Evolutionary conservation across 768 basidiomycete genomes (phyloP), one percentile per base, ranked within the genome.

Genomic region (Suillus subluteus): DNA sequence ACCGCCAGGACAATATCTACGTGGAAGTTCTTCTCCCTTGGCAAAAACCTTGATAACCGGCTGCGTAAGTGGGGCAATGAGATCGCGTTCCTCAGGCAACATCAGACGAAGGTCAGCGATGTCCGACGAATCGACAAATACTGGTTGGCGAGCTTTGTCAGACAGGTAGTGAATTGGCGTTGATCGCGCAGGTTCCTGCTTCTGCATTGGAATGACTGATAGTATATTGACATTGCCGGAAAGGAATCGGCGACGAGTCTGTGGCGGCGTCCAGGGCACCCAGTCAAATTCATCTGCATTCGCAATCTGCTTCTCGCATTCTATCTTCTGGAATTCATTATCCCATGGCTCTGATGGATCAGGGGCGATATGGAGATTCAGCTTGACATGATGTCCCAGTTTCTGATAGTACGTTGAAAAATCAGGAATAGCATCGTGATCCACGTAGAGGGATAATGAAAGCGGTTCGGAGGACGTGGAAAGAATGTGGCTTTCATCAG

Each of bases 111-210:
- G 54, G 7, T 64, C 64, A 7, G 52, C 32, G 23, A 68, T 3
- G 23, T 23, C n/a, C 13, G n/a, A 9, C 13, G 1, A 37, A 35
- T 73, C 69, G 6, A 73, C 72, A 46, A 76, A 72, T 18, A 16
- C 40, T 18, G 71, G 72, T 26, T 59, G 64, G 32, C 70, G 72
- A 0, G 71, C 69, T 26, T 68, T 67, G 43, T 68, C 58, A 26
- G 70, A 58, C 61, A 75, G 70, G 56, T 73, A 75, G 37, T 75
- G 75, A 6, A 8, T 54, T 38, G 62, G 21, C 21, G 62, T 64
- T 38, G 38, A 41, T 59, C 5, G 16, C 23, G 40, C 8, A 40
- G 16, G 9, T 26, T 4, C 37, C 23, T 40, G 15, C 23, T 59
- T 40, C 38, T 59, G 38, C 58, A 66, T n/a, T 40, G 58, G 30